Base-by-base conservation (phyloP, 2,329 filamentous ascomycete species). In the Cladophialophora carrionii region DNA sequence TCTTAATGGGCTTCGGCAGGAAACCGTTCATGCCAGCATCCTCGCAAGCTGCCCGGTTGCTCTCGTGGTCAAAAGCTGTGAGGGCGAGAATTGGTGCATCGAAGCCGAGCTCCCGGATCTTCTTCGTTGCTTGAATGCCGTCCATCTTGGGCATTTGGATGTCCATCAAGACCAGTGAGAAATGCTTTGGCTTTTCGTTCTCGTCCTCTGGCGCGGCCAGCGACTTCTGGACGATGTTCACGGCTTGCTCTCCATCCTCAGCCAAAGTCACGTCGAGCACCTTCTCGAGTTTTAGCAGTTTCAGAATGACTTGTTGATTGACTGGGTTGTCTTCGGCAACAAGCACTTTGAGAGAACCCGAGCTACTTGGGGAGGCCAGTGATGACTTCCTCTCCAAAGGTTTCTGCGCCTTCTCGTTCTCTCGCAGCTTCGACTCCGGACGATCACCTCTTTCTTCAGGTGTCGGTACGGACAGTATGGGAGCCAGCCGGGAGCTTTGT, bases 141-240 rank as follows among this genome's bases (percentile, higher is more conserved):
- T 80, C 78, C 77, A 81, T 79, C 4, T 80, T 75, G 0, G 79
- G 79, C 79, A 81, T 81, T 4, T 76, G 77, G 52, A 81, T 89
- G 72, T 96, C 92, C 92, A 96, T 96, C 74, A 96, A 94, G 69
- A 96, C 94, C 32, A 96, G 82, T 69, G 96, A 91, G 74, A 93
- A 96, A 2, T 84, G 84, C 61, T 85, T 82, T 60, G 88, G 84
- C 31, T 84, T 84, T 12, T 20, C 46, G n/a, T 26, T 53, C 43
- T 59, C 55, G 22, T n/a, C 29, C 9, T 49, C 43, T 37, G 29
- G 10, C 26, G 48, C 34, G 22, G 58, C 53, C 88, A 96, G 93
- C 68, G 87, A 89, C 14, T 86, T 86, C 75, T 91, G 93, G 69
- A 96, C 92, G 22, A 89, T 81, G 67, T 96, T 91, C 63, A 92